These are phyloP conservation scores for Rhizophora mangle DNA, from an alignment of 345 rosid species.

Conservation along the genomic window DNA sequence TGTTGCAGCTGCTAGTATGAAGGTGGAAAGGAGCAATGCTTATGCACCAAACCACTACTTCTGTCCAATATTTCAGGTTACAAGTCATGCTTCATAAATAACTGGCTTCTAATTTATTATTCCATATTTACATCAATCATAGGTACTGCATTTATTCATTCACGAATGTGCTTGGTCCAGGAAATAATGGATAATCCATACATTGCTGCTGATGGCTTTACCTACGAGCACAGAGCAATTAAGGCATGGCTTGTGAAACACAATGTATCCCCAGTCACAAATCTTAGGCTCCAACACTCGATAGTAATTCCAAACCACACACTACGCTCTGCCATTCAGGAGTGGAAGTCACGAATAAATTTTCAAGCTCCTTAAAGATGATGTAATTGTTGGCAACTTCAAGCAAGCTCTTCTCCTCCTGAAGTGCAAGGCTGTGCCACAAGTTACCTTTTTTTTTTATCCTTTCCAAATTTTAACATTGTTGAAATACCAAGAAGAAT, in stretches of 20 bases:
- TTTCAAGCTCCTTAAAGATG: conserved; percentile 2
- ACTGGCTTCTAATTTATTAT: neutral
- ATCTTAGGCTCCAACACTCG: conserved; percentile 45
- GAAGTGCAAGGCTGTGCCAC: neutral
- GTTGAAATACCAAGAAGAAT: conserved; percentile 4
- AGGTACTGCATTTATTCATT: neutral
- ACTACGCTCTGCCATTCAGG: conserved; percentile 63
- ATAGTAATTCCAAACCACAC: conserved; percentile 58
- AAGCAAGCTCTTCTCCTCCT: neutral
- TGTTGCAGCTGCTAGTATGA: conserved; percentile 51
- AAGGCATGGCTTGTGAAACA: conserved; percentile 66
- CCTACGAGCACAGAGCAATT: conserved; percentile 73
- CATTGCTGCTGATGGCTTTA: conserved; percentile 83
- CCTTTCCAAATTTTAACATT: neutral
- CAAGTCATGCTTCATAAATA: neutral
- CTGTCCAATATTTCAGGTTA: conserved; percentile 87
- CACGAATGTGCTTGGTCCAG: conserved; percentile 34
- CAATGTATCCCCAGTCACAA: conserved; percentile 74
- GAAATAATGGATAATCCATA: conserved; percentile 89
- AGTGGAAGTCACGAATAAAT: conserved; percentile 60
- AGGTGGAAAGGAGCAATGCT: conserved; percentile 36
- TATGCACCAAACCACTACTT: conserved; percentile 63
- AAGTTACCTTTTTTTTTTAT: neutral
- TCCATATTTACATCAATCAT: neutral
- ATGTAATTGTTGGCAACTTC: neutral